Evolutionary conservation across 192 early-diverging fungal species (phyloP).

Genomic region (Rhizoclosmatium sp.): DNA sequence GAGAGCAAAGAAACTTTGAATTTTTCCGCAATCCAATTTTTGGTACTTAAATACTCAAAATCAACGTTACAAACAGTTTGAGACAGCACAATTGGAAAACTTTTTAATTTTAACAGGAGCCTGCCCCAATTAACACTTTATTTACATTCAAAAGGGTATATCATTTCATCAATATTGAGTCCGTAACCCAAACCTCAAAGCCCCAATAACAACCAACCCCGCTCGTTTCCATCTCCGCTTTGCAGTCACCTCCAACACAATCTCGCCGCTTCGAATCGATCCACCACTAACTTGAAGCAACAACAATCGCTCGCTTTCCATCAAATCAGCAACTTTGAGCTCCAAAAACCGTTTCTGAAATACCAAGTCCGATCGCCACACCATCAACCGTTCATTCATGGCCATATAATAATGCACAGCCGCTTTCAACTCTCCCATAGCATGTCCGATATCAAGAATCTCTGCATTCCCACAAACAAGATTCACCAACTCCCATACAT

Average conservation of each 20-base stretch:
- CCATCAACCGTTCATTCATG: neutral
- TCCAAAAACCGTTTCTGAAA: conserved; percentile 31
- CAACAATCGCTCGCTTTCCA: conserved; percentile 19
- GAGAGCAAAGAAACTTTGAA: too few species aligned
- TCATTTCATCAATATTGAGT: too few species aligned
- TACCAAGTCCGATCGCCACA: conserved; percentile 28
- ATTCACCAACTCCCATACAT: conserved; percentile 1
- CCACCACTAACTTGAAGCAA: neutral
- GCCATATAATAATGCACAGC: neutral
- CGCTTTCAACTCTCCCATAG: neutral
- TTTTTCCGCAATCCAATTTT: too few species aligned
- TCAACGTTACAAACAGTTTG: too few species aligned
- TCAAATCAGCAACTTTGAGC: conserved; percentile 9
- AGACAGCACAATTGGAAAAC: too few species aligned
- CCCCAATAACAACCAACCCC: conserved; percentile 8
- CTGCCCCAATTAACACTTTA: too few species aligned
- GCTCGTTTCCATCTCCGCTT: conserved; percentile 24
- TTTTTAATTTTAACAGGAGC: too few species aligned
- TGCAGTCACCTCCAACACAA: neutral
- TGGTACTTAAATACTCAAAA: too few species aligned
- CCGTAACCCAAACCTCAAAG: conserved; percentile 15
- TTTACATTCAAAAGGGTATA: too few species aligned
- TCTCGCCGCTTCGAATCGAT: neutral
- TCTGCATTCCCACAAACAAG: neutral
- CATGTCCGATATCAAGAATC: conserved; percentile 7